Base-by-base conservation (phyloP, 169 alveolate species). In the Eimeria tenella region DNA sequence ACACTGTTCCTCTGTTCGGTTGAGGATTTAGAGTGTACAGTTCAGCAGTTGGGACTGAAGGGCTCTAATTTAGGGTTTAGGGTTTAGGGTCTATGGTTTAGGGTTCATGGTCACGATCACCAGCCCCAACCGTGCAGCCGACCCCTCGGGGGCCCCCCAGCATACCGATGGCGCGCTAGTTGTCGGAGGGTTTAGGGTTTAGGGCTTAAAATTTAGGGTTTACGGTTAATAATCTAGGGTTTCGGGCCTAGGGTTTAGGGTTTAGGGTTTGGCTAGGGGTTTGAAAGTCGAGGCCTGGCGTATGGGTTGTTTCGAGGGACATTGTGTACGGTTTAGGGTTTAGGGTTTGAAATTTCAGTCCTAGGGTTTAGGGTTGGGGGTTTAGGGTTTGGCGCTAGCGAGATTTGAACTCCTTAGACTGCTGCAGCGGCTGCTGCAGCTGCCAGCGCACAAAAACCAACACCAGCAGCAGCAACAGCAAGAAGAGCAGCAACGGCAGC, bases 181-280 rank as follows among this genome's bases (percentile, higher is more conserved):
- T 63, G 74, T 10, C 3, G 4, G n/a, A 63, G 8, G 42, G 19
- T 23, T 58, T 71, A 15, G 82, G 53, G 82, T 71, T 71, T 71
- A 71, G 82, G 82, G 82, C 21, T 71, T 71, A 71, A 52, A 8
- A 52, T 71, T 71, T 71, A 7, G 82, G n/a, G 82, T 71, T 71
- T 71, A 71, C 53, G 52, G 52, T 25, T 21, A 71, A 21, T 21
- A 11, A 3, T 58, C 21, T 63, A 63, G 73, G 73, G 73, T 63
- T 63, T 63, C 1, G 73, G 73, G 73, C n/a, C n/a, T 63, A 63
- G 73, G 73, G 73, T 63, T 63, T 63, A 63, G 73, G 73, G 73
- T 63, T 63, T 63, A 63, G 73, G 73, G 73, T 63, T 63, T 63
- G 73, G 73, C 68, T 3, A 58, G 1, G 68, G 68, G 68, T 10